Evolutionary conservation across 2,329 filamentous ascomycete species (phyloP).

Genomic region (Diatrype stigma): DNA sequence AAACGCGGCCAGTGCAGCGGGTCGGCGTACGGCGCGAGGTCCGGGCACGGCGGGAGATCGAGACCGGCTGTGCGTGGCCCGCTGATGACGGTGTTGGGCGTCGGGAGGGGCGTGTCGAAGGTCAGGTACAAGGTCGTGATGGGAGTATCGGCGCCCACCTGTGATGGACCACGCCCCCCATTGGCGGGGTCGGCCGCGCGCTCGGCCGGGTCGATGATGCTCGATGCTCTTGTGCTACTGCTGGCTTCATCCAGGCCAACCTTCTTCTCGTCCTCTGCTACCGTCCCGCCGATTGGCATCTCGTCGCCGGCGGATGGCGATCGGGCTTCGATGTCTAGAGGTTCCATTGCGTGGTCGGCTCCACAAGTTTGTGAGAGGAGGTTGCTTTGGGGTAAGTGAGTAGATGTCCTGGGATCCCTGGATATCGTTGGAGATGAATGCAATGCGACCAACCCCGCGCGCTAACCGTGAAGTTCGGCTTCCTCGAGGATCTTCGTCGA

Average conservation of each 20-base stretch:
- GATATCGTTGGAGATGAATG: too few relatives aligned
- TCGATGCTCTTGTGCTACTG: not conserved
- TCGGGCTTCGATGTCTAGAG: not conserved
- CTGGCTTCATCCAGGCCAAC: too few relatives aligned
- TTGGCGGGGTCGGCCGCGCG: not conserved
- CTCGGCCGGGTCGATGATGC: too few relatives aligned
- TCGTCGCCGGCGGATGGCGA: not conserved
- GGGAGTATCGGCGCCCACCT: slow-evolving; percentile 8
- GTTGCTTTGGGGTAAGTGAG: too few relatives aligned
- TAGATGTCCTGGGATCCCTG: too few relatives aligned
- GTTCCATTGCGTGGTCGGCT: not conserved
- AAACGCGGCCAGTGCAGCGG: slow-evolving; percentile 69
- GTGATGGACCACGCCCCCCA: too few relatives aligned
- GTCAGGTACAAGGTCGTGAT: slow-evolving; percentile 58
- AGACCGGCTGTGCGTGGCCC: too few relatives aligned
- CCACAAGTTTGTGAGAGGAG: too few relatives aligned
- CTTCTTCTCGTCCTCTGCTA: not conserved
- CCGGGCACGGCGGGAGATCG: slow-evolving; percentile 57
- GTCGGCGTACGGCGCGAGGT: slow-evolving; percentile 62
- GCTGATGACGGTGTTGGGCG: slow-evolving; percentile 33
- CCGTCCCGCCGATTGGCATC: not conserved
- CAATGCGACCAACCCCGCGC: too few relatives aligned
- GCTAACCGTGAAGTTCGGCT: too few relatives aligned
- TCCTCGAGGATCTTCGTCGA: too few relatives aligned
- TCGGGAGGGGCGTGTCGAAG: slow-evolving; percentile 56